These are phyloP conservation scores for Conticribra weissflogii DNA, from an alignment of 108 stramenopile species.

Conservation along the genomic window DNA sequence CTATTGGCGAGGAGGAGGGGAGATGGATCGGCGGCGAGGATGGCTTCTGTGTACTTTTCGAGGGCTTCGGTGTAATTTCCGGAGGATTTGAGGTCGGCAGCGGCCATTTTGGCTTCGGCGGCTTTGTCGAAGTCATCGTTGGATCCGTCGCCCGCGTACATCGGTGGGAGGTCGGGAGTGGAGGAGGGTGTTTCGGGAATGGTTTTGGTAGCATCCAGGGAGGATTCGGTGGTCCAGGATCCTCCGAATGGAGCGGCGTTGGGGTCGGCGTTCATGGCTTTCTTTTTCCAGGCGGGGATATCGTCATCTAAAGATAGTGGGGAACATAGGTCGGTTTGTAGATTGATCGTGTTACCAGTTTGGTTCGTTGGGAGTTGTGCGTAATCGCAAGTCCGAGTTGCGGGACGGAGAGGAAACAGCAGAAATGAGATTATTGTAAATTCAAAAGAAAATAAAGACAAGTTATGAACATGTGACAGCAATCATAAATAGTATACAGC, in stretches of 20 bases:
- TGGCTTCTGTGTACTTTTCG: slow-evolving; percentile 71
- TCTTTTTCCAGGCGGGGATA: slow-evolving; percentile 82
- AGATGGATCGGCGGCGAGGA: slow-evolving; percentile 75
- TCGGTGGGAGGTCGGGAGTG: slow-evolving; percentile 49
- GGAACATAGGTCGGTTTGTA: not conserved
- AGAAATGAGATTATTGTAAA: too few relatives aligned
- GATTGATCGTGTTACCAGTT: not conserved
- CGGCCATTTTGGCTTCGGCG: slow-evolving; percentile 64
- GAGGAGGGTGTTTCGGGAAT: too few relatives aligned
- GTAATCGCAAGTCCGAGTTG: not conserved
- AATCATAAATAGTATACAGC: too few relatives aligned
- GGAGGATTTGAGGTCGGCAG: slow-evolving; percentile 61
- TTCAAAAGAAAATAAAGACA: too few relatives aligned
- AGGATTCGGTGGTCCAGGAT: slow-evolving; percentile 67
- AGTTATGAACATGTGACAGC: too few relatives aligned
- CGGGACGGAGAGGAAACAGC: not conserved
- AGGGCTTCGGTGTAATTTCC: slow-evolving; percentile 69
- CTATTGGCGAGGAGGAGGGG: slow-evolving; percentile 85
- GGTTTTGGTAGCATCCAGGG: slow-evolving; percentile 65
- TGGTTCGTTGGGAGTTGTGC: not conserved
- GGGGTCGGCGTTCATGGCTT: slow-evolving; percentile 60
- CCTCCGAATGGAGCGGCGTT: slow-evolving; percentile 77
- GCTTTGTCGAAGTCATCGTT: slow-evolving; percentile 77
- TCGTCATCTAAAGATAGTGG: slow-evolving; percentile 30
- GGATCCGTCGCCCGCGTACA: slow-evolving; percentile 55